Evolutionary conservation across 768 basidiomycete genomes (phyloP).

Genomic region (Pulveroboletus sp.): DNA sequence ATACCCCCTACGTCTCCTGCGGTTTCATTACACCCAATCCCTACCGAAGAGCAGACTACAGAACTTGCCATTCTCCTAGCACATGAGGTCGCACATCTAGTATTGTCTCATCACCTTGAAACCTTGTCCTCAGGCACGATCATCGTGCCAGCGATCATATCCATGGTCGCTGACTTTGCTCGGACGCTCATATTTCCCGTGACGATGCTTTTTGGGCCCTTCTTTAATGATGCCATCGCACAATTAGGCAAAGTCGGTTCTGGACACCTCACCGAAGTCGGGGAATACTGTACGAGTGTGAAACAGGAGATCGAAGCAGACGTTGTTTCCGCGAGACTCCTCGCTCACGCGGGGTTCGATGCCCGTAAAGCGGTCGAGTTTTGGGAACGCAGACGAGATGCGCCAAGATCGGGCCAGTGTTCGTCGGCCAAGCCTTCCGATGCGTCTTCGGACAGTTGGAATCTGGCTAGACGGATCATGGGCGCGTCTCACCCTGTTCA

Average conservation of each 20-base stretch:
- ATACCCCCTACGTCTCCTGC: constrained; percentile 32
- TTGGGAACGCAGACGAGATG: constrained; percentile 62
- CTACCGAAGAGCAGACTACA: constrained; percentile 78
- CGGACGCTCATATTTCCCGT: constrained; percentile 81
- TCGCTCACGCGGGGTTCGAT: constrained; percentile 90
- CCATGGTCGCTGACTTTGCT: constrained; percentile 70
- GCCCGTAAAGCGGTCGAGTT: constrained; percentile 76
- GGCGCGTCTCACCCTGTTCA: constrained; percentile 44
- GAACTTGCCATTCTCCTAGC: constrained; percentile 88
- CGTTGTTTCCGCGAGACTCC: constrained; percentile 79
- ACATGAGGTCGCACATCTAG: constrained; percentile 90
- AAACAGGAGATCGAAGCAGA: constrained; percentile 93
- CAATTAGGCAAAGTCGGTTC: constrained; percentile 74
- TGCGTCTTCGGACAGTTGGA: constrained; percentile 8
- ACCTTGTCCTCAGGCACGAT: constrained; percentile 83
- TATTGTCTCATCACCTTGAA: constrained; percentile 89
- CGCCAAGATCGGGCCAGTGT: constrained; percentile 16
- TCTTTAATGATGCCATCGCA: constrained; percentile 91
- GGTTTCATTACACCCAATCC: constrained; percentile 42
- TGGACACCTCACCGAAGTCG: constrained; percentile 66
- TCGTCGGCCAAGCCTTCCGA: constrained; percentile 16
- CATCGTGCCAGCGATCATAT: constrained; percentile 74
- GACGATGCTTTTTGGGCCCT: constrained; percentile 90
- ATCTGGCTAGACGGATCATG: constrained; percentile 31
- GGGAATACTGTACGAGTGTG: constrained; percentile 72